Conservation (phyloP, 2,329 filamentous ascomycete genomes). For the Beauveria varroae region DNA sequence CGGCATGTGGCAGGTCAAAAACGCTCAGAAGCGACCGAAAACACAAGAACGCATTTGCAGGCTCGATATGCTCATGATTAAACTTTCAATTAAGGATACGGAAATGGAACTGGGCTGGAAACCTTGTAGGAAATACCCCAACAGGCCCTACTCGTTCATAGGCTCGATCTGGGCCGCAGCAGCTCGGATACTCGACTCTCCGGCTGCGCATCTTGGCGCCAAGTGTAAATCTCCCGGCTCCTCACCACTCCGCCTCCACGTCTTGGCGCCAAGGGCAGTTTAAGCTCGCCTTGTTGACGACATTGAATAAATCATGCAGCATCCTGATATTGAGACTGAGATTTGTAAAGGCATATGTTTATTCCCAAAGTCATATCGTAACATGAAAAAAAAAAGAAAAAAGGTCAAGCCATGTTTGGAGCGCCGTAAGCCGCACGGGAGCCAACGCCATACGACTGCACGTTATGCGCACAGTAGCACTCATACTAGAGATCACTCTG, state of each 20-base stretch:
- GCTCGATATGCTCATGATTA: not conserved
- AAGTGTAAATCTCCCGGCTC: not conserved
- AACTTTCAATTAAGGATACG: not conserved
- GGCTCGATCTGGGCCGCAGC: not conserved
- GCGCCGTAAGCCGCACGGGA: not conserved
- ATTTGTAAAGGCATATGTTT: not conserved
- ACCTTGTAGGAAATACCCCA: not conserved
- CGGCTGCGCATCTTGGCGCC: conserved; percentile 2
- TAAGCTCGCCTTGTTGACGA: not conserved
- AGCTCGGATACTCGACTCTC: not conserved
- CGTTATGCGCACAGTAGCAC: not conserved
- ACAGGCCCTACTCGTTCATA: not conserved
- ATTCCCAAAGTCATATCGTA: not conserved
- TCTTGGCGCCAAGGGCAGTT: not conserved
- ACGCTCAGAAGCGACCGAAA: too few relatives aligned
- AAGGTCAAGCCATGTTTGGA: not conserved
- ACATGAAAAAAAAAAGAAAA: not conserved
- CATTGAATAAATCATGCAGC: not conserved
- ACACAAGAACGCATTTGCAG: too few relatives aligned
- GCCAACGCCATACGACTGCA: too few relatives aligned
- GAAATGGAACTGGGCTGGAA: not conserved
- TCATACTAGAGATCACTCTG: not conserved
- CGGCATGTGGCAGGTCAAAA: too few relatives aligned
- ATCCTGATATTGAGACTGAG: not conserved
- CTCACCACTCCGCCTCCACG: not conserved